Conservation (phyloP, 169 alveolate genomes). For the Cryptosporidium baileyi region DNA sequence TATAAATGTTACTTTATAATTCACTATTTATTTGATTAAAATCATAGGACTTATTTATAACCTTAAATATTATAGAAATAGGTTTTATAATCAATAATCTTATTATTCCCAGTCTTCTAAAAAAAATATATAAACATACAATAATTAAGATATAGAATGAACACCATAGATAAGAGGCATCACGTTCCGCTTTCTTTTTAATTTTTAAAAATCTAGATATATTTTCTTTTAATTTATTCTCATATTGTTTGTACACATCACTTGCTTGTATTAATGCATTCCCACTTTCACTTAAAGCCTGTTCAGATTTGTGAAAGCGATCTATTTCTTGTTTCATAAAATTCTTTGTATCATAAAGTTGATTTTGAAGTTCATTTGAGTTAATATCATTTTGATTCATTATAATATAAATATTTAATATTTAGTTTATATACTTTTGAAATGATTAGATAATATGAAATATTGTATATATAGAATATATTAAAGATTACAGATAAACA, state of each 20-base stretch:
- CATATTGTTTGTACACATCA: not conserved
- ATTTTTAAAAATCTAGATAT: not conserved
- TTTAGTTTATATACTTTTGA: not conserved
- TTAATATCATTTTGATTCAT: not conserved
- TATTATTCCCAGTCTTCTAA: constrained; percentile 52
- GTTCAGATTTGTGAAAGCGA: constrained; percentile 51
- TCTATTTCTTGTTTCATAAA: constrained; percentile 30
- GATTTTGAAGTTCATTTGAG: constrained; percentile 11
- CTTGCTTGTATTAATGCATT: not conserved
- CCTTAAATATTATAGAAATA: not conserved
- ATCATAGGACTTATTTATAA: too few species aligned
- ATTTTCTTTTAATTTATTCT: not conserved
- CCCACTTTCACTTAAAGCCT: not conserved
- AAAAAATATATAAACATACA: constrained; percentile 1
- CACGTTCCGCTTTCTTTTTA: constrained; percentile 10
- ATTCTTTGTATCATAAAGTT: constrained; percentile 18
- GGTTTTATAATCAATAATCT: constrained; percentile 11
- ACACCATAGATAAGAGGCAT: constrained; percentile 21
- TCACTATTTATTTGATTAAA: too few species aligned
- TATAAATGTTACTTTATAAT: too few species aligned
- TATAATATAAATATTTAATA: not conserved
- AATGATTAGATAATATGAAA: not conserved
- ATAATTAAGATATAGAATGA: constrained; percentile 29
- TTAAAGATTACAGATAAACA: too few species aligned
- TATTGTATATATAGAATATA: not conserved